A percentile compares a stretch with the other conserved stretches of the same genome.
Evolutionary conservation across 1,284 basidiomycete genomes (phyloP).

Genomic region (Apiotrichum akiyoshidainum): DNA sequence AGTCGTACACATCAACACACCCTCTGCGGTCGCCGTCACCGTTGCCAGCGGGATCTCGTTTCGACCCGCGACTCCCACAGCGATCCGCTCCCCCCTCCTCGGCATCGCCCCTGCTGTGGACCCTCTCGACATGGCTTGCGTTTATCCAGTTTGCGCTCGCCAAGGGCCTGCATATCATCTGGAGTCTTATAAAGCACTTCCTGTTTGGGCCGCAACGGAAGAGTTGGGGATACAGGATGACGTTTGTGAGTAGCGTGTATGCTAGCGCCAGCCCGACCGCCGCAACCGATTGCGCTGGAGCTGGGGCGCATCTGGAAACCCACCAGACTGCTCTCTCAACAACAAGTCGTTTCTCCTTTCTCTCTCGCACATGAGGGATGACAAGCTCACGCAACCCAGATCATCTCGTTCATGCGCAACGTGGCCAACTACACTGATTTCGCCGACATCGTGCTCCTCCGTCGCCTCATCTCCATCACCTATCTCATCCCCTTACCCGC

Average conservation of each 20-base stretch:
- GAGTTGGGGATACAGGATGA: conserved; percentile 52
- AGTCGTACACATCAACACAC: conserved; percentile 40
- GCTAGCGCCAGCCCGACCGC: no score
- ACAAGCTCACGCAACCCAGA: conserved; percentile 15
- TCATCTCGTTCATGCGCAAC: conserved; percentile 68
- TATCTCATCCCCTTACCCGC: conserved; percentile 84
- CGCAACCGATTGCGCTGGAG: no score
- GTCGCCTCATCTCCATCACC: conserved; percentile 74
- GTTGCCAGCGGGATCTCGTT: conserved; percentile 44
- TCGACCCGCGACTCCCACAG: conserved; percentile 41
- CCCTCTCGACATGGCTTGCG: conserved; percentile 40
- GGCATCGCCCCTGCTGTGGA: conserved; percentile 38
- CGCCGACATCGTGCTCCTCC: conserved; percentile 78
- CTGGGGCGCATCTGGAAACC: no score
- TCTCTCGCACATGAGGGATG: background rate
- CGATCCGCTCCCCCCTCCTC: conserved; percentile 36
- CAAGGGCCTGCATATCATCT: conserved; percentile 46
- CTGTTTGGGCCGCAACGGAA: conserved; percentile 45
- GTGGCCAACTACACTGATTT: conserved; percentile 77
- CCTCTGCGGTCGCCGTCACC: conserved; percentile 46
- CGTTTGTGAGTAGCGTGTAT: conserved; percentile 27
- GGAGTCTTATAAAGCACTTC: conserved; percentile 41
- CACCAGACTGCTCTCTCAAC: no score
- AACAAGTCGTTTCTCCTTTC: no score
- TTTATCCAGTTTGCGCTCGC: conserved; percentile 39